A percentile compares a stretch with the other conserved stretches of the same genome.
Evolutionary conservation across 176 grass and related monocot species (phyloP).

Genomic region (Triticum urartu): DNA sequence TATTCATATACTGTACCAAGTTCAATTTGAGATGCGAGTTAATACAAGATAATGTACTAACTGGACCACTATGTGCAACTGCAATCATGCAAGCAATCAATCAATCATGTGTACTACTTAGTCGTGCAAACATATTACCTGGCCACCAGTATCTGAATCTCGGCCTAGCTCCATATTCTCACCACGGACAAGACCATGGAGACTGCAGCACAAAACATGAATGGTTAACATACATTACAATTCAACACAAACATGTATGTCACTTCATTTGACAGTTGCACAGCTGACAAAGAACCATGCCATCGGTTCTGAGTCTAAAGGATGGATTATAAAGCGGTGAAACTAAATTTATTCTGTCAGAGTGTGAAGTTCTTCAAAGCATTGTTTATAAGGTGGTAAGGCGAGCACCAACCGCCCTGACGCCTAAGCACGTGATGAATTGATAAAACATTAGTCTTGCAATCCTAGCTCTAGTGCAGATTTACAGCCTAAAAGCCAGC

Average conservation of each 20-base stretch:
- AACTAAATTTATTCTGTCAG: not conserved
- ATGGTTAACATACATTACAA: slow-evolving; percentile 21
- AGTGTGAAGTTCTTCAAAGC: not conserved
- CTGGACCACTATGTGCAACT: not conserved
- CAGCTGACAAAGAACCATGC: not conserved
- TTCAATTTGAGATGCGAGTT: slow-evolving; percentile 9
- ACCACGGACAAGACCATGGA: slow-evolving; percentile 80
- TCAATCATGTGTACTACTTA: not conserved
- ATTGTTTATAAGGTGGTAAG: too few relatives aligned
- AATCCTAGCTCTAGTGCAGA: not conserved
- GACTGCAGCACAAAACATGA: slow-evolving; percentile 30
- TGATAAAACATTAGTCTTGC: not conserved
- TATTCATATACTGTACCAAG: not conserved
- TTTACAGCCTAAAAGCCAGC: not conserved
- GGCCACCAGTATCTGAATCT: slow-evolving; percentile 84
- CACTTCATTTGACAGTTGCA: slow-evolving; percentile 3
- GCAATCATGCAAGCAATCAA: not conserved
- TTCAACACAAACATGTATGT: not conserved
- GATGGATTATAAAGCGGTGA: not conserved
- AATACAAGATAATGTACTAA: not conserved
- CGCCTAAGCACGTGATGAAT: not conserved
- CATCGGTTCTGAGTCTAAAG: not conserved
- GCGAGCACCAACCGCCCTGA: too few relatives aligned
- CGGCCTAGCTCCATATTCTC: slow-evolving; percentile 87
- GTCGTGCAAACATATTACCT: slow-evolving; percentile 50